Evolutionary conservation across 176 grass and related monocot species (phyloP).

Genomic region (Calamus simplicifolius): DNA sequence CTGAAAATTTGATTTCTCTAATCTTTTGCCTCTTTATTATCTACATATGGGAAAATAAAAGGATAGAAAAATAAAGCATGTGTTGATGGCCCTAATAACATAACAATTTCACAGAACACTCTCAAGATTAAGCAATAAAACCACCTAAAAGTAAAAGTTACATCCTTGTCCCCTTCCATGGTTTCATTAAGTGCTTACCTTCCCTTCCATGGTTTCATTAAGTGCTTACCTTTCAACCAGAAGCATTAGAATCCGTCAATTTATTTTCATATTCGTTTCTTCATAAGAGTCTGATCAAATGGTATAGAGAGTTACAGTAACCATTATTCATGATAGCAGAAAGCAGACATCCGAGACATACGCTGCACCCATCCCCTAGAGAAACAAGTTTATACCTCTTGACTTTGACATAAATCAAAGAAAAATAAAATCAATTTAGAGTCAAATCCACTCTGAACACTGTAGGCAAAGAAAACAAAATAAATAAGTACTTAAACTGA

Average conservation of each 20-base stretch:
- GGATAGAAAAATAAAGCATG: conserved; percentile 27
- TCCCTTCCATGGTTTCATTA: conserved; percentile 91
- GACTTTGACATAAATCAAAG: conserved; percentile 30
- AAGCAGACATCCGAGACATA: conserved; percentile 80
- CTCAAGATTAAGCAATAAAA: background rate
- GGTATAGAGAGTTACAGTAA: conserved; percentile 81
- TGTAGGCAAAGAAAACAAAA: too few relatives aligned
- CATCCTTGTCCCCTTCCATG: conserved; percentile 90
- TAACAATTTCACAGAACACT: background rate
- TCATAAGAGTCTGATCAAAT: conserved; percentile 96
- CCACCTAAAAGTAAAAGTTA: conserved; percentile 23
- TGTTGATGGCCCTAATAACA: conserved; percentile 67
- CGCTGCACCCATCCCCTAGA: conserved; percentile 67
- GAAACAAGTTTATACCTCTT: conserved; percentile 62
- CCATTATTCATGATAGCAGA: conserved; percentile 88
- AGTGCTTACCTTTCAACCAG: conserved; percentile 94
- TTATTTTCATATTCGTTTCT: conserved; percentile 91
- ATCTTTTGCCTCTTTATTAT: conserved; percentile 68
- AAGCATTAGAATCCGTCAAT: conserved; percentile 96
- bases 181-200: conserved; percentile 91
- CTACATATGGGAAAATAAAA: conserved; percentile 19
- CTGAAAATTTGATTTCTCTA: conserved; percentile 56
- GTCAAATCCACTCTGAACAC: too few relatives aligned
- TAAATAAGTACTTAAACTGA: too few relatives aligned
- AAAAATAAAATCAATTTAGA: conserved; percentile 3